Evolutionary conservation across 129 eudicot genomes (phyloP).

Genomic region (Oenanthe sinensis): DNA sequence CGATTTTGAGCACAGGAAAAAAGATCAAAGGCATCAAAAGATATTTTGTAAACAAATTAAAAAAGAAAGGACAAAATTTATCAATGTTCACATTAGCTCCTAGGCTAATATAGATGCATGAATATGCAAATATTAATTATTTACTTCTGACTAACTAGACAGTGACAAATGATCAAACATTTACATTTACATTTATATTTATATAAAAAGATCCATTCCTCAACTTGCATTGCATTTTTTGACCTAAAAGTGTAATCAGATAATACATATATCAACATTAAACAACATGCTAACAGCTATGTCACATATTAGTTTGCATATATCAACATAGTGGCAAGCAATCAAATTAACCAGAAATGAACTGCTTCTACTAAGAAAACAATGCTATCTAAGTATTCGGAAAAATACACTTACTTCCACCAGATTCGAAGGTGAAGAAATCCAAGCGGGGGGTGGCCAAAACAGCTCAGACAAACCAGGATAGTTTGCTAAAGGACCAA

Average conservation of each 20-base stretch:
- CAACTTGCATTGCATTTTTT: neutral
- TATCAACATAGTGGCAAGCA: neutral
- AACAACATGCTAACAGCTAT: neutral
- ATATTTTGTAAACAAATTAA: neutral
- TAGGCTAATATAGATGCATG: neutral
- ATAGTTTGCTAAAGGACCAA: slow-evolving; percentile 42
- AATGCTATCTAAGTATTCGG: neutral
- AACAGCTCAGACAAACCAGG: slow-evolving; percentile 52
- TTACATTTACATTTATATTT: neutral
- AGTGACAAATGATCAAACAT: neutral
- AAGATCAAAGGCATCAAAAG: too few relatives aligned
- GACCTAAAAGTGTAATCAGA: neutral
- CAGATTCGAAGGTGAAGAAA: slow-evolving; percentile 29
- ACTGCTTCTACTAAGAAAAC: neutral
- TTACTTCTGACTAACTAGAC: neutral
- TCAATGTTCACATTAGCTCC: neutral
- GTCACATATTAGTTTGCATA: neutral
- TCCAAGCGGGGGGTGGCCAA: slow-evolving; percentile 91
- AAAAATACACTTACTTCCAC: slow-evolving; percentile 43
- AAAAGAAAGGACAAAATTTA: neutral
- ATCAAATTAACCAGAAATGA: neutral
- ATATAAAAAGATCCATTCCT: neutral
- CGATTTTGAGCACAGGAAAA: neutral
- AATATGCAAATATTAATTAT: neutral
- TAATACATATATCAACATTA: neutral